A percentile compares a stretch with the other conserved stretches of the same genome.
These are phyloP conservation scores for Cytospora paraplurivora DNA, from an alignment of 2,329 filamentous ascomycete species.

Conservation along the genomic window DNA sequence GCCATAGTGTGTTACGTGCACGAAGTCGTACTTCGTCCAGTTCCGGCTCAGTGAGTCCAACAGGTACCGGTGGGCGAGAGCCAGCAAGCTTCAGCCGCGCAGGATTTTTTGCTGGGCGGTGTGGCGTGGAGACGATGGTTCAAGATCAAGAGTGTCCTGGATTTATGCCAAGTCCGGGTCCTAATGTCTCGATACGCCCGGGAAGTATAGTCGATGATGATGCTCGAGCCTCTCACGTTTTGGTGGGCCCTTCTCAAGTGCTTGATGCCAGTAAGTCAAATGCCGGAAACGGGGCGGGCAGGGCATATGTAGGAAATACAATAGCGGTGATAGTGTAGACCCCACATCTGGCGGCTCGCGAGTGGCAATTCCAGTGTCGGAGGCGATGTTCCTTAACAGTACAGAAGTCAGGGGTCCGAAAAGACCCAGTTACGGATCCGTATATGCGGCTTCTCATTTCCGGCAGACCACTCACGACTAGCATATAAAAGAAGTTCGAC, in stretches of 20 bases:
- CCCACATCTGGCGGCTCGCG: background rate
- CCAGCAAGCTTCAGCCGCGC: background rate
- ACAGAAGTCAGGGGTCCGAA: background rate
- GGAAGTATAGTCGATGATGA: conserved; percentile 73
- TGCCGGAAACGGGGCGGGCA: background rate
- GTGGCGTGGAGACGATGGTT: background rate
- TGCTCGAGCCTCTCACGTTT: conserved; percentile 40
- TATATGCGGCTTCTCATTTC: background rate
- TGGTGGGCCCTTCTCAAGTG: background rate
- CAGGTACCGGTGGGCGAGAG: background rate
- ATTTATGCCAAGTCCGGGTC: conserved; percentile 60
- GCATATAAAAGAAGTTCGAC: background rate
- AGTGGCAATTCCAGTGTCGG: background rate
- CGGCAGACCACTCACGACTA: background rate
- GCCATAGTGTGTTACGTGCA: conserved; percentile 48
- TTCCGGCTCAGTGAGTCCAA: background rate
- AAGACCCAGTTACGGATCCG: background rate
- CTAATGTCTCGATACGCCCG: conserved; percentile 63
- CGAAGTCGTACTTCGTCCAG: background rate
- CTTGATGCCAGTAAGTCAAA: background rate
- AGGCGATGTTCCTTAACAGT: background rate
- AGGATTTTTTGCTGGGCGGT: background rate
- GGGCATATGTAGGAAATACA: background rate
- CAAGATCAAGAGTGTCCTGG: conserved; percentile 49
- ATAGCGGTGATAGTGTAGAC: background rate